Base-by-base conservation (phyloP, 345 rosid species). In the Rubroshorea leprosula region DNA sequence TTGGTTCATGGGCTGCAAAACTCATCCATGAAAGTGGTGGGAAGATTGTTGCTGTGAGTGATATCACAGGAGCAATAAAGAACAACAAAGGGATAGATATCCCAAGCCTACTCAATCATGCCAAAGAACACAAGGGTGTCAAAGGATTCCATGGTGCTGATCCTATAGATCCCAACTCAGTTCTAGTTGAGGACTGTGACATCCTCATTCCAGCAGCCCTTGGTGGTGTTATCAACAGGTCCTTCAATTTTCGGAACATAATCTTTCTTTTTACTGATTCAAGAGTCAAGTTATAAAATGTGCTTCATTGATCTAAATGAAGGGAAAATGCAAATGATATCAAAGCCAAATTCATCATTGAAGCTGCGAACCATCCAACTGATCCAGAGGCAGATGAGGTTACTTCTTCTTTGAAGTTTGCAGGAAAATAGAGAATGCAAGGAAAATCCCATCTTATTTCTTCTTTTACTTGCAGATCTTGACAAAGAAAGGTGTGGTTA, bases 311-410 rank as follows among this genome's bases (percentile, higher is more conserved):
- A 11, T 51, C 18, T 68, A 23, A 16, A 60, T 74, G 55, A 69
- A 92, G 94, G 77, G 94, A 76, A 51, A 93, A 93, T 73, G 99
- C 97, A 19, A 86, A 75, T 26, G 84, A 87, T 4, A 83, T 89
- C 13, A 93, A 80, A 76, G 96, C 97, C 43, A 89, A 89, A 62
- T 93, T 82, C 49, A 89, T 89, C 19, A 61, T 93, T 10, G 96
- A 93, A 83, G 97, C 91, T 51, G 96, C 97, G 9, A 93, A 93
- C 69, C 99, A 93, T 67, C 99, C 99, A 16, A 89, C 99, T 17
- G 99, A 93, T 63, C 99, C 97, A 1, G 96, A 93, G 23, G 99
- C 96, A 2, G 99, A 93, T 16, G 90, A 87, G 94, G 98, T 91
- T 49, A 39, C 73, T 55, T 23, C 23, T 53, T 62, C 24, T n/a